Evolutionary conservation across 2,329 filamentous ascomycete species (phyloP).

Genomic region (Atkinsonella texensis): DNA sequence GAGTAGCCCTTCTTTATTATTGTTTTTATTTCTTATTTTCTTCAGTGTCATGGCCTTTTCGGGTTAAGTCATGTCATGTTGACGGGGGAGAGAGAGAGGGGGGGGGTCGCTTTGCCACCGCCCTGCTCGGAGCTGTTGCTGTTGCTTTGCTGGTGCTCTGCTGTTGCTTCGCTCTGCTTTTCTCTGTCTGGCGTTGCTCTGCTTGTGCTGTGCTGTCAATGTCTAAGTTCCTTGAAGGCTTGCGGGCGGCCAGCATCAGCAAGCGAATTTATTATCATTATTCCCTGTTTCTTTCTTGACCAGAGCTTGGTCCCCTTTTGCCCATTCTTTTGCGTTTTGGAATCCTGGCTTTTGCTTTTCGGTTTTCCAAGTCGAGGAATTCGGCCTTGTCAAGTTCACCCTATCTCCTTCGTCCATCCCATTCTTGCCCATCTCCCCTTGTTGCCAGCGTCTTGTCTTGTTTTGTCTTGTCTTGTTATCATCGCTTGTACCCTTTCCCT

Average conservation of each 20-base stretch:
- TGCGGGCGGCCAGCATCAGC: neutral
- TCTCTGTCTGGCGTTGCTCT: too few relatives aligned
- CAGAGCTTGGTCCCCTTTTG: too few relatives aligned
- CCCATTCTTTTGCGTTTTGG: too few relatives aligned
- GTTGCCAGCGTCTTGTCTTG: neutral
- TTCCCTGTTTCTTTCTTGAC: too few relatives aligned
- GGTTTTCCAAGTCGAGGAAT: too few relatives aligned
- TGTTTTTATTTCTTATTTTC: neutral
- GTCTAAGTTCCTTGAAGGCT: too few relatives aligned
- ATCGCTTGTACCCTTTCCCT: neutral
- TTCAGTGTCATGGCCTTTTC: constrained; percentile 1
- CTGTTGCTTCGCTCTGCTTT: too few relatives aligned
- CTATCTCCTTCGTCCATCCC: neutral
- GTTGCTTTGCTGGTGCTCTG: neutral
- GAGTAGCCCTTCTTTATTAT: neutral
- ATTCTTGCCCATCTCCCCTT: neutral
- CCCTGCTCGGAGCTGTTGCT: constrained; percentile 1
- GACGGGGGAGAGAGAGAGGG: too few relatives aligned
- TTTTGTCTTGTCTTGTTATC: neutral
- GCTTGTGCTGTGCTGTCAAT: too few relatives aligned
- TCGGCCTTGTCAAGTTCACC: too few relatives aligned
- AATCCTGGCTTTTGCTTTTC: too few relatives aligned
- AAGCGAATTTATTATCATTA: neutral
- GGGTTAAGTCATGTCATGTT: neutral
- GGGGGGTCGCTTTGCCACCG: constrained; percentile 2